Evolutionary conservation across 352 stramenopile genomes (phyloP).

Genomic region (Phytophthora fragariaefolia): DNA sequence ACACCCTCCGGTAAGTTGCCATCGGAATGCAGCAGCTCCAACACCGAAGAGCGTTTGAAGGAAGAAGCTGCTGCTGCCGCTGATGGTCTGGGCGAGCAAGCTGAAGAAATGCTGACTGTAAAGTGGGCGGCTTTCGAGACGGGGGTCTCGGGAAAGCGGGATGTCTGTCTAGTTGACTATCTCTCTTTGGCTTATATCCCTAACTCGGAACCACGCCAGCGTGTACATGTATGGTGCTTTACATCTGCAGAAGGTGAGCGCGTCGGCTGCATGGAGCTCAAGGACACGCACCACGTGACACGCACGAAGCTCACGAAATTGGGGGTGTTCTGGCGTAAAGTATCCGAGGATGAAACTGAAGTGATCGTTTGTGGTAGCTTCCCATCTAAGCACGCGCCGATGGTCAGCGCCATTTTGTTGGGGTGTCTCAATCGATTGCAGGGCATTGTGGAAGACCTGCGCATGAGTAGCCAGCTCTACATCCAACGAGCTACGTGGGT

Average conservation of each 20-base stretch:
- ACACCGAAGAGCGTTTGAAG: slow-evolving; percentile 34
- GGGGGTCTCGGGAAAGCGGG: slow-evolving; percentile 57
- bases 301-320: slow-evolving; percentile 70
- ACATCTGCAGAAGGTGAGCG: slow-evolving; percentile 74
- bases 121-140: slow-evolving; percentile 84
- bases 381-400: slow-evolving; percentile 69
- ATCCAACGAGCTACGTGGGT: slow-evolving; percentile 81
- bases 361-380: slow-evolving; percentile 84
- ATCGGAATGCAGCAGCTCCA: slow-evolving; percentile 33
- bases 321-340: slow-evolving; percentile 74
- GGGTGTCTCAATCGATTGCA: slow-evolving; percentile 60
- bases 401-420: slow-evolving; percentile 60
- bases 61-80: slow-evolving; percentile 31
- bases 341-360: slow-evolving; percentile 76
- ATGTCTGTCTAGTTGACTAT: slow-evolving; percentile 82
- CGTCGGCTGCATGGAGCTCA: slow-evolving; percentile 81
- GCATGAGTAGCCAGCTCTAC: slow-evolving; percentile 77
- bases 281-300: slow-evolving; percentile 68
- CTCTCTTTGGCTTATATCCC: slow-evolving; percentile 68
- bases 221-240: slow-evolving; percentile 79
- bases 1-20: slow-evolving; percentile 24
- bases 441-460: slow-evolving; percentile 75
- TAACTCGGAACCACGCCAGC: slow-evolving; percentile 59
- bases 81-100: slow-evolving; percentile 39
- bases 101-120: slow-evolving; percentile 67